phyloP scores from a whole-genome alignment of 1,284 basidiomycete species.

The Prillingera fragicola region DNA sequence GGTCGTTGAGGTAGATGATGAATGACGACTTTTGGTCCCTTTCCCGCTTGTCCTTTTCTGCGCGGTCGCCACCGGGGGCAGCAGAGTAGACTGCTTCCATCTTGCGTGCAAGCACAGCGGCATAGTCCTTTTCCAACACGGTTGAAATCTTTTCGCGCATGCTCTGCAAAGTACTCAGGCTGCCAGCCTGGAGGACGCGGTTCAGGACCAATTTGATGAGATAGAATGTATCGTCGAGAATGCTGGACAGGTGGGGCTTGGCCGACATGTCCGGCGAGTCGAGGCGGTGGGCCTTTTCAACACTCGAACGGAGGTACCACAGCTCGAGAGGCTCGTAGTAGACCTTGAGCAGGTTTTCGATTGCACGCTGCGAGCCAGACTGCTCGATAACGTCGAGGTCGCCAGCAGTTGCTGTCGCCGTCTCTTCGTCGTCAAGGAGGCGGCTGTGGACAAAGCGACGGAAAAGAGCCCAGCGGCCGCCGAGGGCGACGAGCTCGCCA shows the following conservation, averaged over 20 bases:
- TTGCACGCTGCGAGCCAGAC: slow-evolving; percentile 54
- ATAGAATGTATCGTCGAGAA: slow-evolving; percentile 90
- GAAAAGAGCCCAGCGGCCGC: slow-evolving; percentile 86
- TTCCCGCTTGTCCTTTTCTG: slow-evolving; percentile 64
- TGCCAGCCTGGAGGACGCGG: slow-evolving; percentile 69
- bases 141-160: slow-evolving; percentile 62
- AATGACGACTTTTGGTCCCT: slow-evolving; percentile 69
- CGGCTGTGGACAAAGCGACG: slow-evolving; percentile 75
- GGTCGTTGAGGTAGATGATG: slow-evolving; percentile 78
- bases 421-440: neutral
- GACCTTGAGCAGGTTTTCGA: slow-evolving; percentile 63
- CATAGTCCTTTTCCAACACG: slow-evolving; percentile 73
- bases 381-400: slow-evolving; percentile 37
- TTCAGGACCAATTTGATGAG: slow-evolving; percentile 76
- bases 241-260: slow-evolving; percentile 57
- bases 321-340: slow-evolving; percentile 85
- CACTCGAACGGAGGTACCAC: slow-evolving; percentile 82
- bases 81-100: slow-evolving; percentile 78
- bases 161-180: slow-evolving; percentile 56
- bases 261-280: slow-evolving; percentile 61
- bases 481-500: slow-evolving; percentile 80
- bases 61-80: slow-evolving; percentile 33
- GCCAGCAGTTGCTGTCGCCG: neutral
- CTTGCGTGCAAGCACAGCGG: slow-evolving; percentile 68
- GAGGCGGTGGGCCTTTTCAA: slow-evolving; percentile 65